Conservation (phyloP, 495 filamentous ascomycete genomes). For the Podospora pseudopauciseta region DNA sequence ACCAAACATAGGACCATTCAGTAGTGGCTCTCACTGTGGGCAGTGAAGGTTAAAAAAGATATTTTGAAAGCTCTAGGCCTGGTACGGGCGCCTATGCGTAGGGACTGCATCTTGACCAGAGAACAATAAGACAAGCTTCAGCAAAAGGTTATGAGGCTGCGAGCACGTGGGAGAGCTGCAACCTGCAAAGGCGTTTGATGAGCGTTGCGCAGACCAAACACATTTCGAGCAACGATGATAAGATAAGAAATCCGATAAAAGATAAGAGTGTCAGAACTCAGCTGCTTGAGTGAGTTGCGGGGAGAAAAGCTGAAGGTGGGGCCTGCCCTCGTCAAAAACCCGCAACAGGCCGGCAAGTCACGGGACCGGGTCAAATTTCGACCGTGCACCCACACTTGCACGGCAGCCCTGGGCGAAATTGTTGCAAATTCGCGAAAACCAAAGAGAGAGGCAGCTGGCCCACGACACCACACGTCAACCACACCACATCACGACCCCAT, state of each 20-base stretch:
- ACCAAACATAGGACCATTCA: neutral
- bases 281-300: neutral
- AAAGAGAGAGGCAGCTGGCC: constrained; percentile 18
- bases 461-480: constrained; percentile 29
- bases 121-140: too few species aligned
- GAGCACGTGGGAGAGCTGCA: too few species aligned
- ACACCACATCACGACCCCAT: constrained; percentile 29
- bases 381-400: constrained; percentile 29
- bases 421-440: constrained; percentile 29
- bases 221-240: neutral
- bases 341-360: constrained; percentile 9
- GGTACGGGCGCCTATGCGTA: too few species aligned
- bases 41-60: neutral
- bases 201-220: too few species aligned
- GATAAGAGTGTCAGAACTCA: neutral
- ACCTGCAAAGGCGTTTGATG: too few species aligned
- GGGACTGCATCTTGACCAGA: too few species aligned
- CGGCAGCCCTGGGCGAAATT: constrained; percentile 32
- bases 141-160: too few species aligned
- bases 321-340: constrained; percentile 14
- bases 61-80: neutral
- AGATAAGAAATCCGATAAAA: neutral
- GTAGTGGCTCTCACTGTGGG: neutral
- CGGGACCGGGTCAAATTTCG: constrained; percentile 29
- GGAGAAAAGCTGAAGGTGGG: constrained; percentile 2